These are phyloP conservation scores for Pseudozyma flocculosa DNA, from an alignment of 1,284 basidiomycete genomes.

Conservation along the genomic window DNA sequence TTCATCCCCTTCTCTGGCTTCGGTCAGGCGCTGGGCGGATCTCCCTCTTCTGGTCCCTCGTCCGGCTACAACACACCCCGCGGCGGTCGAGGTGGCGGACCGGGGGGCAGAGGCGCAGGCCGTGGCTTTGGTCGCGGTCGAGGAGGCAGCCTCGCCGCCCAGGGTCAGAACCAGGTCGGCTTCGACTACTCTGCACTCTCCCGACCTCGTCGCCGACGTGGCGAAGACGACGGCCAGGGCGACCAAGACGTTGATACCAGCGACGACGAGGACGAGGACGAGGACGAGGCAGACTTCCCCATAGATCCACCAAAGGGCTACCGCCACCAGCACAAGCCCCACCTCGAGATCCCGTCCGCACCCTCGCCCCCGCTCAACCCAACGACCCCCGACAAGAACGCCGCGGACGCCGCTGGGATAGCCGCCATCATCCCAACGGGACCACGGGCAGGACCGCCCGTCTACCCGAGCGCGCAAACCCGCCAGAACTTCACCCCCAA, in stretches of 20 bases:
- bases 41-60: not conserved
- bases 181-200: conserved; percentile 31
- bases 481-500: not conserved
- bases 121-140: conserved; percentile 10
- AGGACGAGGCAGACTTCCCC: conserved; percentile 14
- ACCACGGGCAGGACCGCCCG: not conserved
- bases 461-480: not conserved
- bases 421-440: conserved; percentile 2
- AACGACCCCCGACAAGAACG: not conserved
- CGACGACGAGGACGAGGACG: conserved; percentile 12
- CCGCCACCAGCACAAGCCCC: conserved; percentile 27
- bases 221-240: conserved; percentile 6
- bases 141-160: conserved; percentile 24
- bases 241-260: conserved; percentile 4
- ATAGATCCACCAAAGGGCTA: conserved; percentile 25
- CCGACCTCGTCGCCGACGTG: not conserved
- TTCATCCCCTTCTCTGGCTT: conserved; percentile 15
- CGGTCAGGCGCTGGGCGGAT: conserved; percentile 12
- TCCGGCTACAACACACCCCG: conserved; percentile 16
- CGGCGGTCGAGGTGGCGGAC: conserved; percentile 12
- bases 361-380: not conserved
- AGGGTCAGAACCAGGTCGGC: conserved; percentile 31
- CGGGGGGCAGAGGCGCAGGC: conserved; percentile 8
- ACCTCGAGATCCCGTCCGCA: conserved; percentile 11
- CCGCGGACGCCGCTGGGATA: not conserved